These are phyloP conservation scores for Escovopsis sp. DNA, from an alignment of 2,329 filamentous ascomycete genomes.

Conservation along the genomic window DNA sequence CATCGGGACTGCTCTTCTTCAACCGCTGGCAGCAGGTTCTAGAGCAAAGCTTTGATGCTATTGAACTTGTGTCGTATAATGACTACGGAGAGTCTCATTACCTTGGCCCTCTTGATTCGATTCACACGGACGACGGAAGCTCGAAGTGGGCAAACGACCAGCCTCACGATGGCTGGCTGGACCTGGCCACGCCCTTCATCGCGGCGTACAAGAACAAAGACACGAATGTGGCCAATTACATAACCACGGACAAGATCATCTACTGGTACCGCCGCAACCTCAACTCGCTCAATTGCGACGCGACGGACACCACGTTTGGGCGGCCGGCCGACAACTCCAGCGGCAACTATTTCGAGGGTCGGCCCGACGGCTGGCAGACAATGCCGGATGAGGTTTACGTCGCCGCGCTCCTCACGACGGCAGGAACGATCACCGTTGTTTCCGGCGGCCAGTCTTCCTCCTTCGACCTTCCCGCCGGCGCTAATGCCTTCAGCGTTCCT, in stretches of 20 bases:
- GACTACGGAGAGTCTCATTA: slow-evolving; percentile 43
- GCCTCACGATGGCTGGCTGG: slow-evolving; percentile 35
- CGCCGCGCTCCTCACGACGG: slow-evolving; percentile 32
- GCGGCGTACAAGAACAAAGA: slow-evolving; percentile 35
- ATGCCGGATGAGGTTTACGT: slow-evolving; percentile 37
- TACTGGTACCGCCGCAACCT: slow-evolving; percentile 43
- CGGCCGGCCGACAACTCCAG: slow-evolving; percentile 26
- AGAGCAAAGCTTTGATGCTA: slow-evolving; percentile 28
- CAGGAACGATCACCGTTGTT: slow-evolving; percentile 28
- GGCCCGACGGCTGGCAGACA: slow-evolving; percentile 33
- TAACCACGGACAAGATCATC: slow-evolving; percentile 32
- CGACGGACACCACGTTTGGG: slow-evolving; percentile 34
- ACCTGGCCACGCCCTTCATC: slow-evolving; percentile 38
- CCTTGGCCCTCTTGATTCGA: slow-evolving; percentile 30
- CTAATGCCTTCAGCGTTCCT: slow-evolving; percentile 24
- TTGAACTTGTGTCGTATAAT: slow-evolving; percentile 32
- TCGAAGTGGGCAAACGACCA: slow-evolving; percentile 36
- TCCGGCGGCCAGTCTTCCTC: slow-evolving; percentile 29
- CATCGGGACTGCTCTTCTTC: slow-evolving; percentile 42
- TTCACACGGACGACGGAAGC: slow-evolving; percentile 26
- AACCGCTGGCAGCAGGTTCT: slow-evolving; percentile 39
- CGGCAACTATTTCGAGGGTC: slow-evolving; percentile 37
- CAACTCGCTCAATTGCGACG: slow-evolving; percentile 30
- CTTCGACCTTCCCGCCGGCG: slow-evolving; percentile 15
- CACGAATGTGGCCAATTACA: slow-evolving; percentile 24